Evolutionary conservation across 2,329 filamentous ascomycete species (phyloP), one percentile per base, ranked within the genome.

Genomic region (Colletotrichum echinochloae): DNA sequence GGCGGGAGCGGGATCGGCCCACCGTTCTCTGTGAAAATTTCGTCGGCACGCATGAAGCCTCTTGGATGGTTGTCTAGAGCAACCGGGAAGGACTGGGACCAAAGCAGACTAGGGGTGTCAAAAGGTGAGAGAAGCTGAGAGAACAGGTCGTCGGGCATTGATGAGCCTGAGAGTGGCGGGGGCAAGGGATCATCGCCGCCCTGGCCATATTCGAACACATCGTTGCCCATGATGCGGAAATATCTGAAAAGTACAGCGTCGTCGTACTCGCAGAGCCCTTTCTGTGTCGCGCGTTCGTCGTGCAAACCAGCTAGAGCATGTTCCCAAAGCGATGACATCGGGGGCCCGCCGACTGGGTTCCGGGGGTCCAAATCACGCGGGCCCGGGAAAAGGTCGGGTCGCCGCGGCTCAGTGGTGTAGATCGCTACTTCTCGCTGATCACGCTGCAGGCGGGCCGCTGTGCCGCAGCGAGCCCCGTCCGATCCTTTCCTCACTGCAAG

Each of bases 1-100:
- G 83, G 83, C n/a, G 87, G 87, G 9, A 90, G 80, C n/a, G 87
- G 86, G 26, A 89, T 72, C n/a, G 72, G 72, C n/a, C 56, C 71
- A 37, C 67, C 67, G n/a, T 70, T 63, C 44, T 70, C 67, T n/a
- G 67, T 67, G 35, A 70, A 70, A 20, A 70, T 63, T 52, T 73
- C 61, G 54, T 70, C 65, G 37, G 69, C 59, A 30, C 65, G 69
- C 69, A 71, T 71, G 18, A 67, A 70, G 30, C 67, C 67, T 59
- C 64, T 56, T n/a, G 64, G 67, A 20, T 60, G 67, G n/a, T 67
- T 70, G 57, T 70, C 67, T n/a, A 70, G 54, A 39, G 67, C 67
- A 35, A 66, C 60, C 0, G 72, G 70, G n/a, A 72, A 69, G 20
- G 69, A 72, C 46, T 73, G 69, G n/a, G 72, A 66, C 72, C 72